Base-by-base conservation (phyloP, 306 rosid species). In the Gleditsia sinensis region DNA sequence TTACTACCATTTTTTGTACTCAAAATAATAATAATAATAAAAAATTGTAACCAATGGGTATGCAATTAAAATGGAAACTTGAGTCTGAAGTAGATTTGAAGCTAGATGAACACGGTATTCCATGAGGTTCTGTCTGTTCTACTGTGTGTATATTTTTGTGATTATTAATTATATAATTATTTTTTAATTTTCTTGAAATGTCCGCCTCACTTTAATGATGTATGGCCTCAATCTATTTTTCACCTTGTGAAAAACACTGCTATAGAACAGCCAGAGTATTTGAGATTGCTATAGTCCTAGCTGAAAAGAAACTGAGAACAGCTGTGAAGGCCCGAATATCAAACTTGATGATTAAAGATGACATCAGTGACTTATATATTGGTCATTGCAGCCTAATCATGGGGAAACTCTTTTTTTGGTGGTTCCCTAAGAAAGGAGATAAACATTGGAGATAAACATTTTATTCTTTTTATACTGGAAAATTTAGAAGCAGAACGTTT, bases 301-400 rank as follows among this genome's bases (percentile, higher is more conserved):
- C 67, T 67, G 60, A 60, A 55, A 54, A 42, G 40, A 78, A 59
- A 24, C 12, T 14, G 27, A 23, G 69, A 69, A 60, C 57, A 16
- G 17, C 42, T 43, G 34, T 55, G 53, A 28, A 58, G 37, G 49
- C 60, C 19, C 34, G 14, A 36, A 34, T 45, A 14, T 63, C 24
- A 5, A 19, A 55, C 49, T 14, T 71, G 56, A 23, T 28, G 23
- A 16, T 49, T 16, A 65, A 62, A 49, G 55, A 50, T 45, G 72
- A 50, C 34, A 16, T 17, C 23, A 65, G 24, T 49, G 21, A 13
- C 32, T 75, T 49, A 34, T 9, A 40, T 34, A 57, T 62, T 17
- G 56, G 48, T 32, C n/a, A 10, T 27, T 49, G 69, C 40, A 39
- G 5, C 57, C 13, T 21, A 50, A 14, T 76, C 69, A 53, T 51